These are phyloP conservation scores for Collariella sp. DNA, from an alignment of 495 filamentous ascomycete genomes.

Conservation along the genomic window DNA sequence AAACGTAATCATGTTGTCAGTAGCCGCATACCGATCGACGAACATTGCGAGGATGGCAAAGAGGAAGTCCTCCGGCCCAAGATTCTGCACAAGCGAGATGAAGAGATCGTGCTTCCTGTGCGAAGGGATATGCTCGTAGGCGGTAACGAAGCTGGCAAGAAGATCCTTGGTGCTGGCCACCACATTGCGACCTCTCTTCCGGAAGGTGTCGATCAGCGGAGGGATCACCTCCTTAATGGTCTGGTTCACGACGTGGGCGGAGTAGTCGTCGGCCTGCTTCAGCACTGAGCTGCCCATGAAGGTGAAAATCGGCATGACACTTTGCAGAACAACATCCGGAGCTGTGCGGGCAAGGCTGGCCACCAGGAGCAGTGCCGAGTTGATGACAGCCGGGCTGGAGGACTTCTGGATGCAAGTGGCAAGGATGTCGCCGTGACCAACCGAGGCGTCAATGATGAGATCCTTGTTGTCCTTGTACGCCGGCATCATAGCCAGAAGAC, in stretches of 20 bases:
- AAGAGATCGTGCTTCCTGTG: conserved; percentile 77
- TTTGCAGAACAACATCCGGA: conserved; percentile 84
- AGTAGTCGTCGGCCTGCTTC: conserved; percentile 88
- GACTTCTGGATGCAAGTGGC: conserved; percentile 87
- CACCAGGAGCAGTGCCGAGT: conserved; percentile 80
- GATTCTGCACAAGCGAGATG: conserved; percentile 66
- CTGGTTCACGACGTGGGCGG: conserved; percentile 81
- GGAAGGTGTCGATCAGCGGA: conserved; percentile 76
- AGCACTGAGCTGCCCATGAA: conserved; percentile 89
- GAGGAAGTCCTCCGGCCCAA: conserved; percentile 74
- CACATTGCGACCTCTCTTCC: conserved; percentile 65
- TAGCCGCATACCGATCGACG: conserved; percentile 55
- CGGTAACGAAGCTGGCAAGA: conserved; percentile 82
- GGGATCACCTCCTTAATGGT: conserved; percentile 88
- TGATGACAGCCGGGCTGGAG: conserved; percentile 81
- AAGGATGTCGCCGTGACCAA: conserved; percentile 75
- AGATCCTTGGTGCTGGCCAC: conserved; percentile 76
- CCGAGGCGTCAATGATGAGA: conserved; percentile 59
- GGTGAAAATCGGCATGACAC: conserved; percentile 97
- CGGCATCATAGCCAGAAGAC: conserved; percentile 70
- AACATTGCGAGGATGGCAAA: conserved; percentile 66
- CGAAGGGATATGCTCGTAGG: conserved; percentile 86
- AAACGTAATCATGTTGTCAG: conserved; percentile 44
- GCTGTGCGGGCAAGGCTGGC: conserved; percentile 72
- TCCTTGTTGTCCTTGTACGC: conserved; percentile 52